Evolutionary conservation across 2,329 filamentous ascomycete species (phyloP).

Genomic region (Aspergillus fischeri): DNA sequence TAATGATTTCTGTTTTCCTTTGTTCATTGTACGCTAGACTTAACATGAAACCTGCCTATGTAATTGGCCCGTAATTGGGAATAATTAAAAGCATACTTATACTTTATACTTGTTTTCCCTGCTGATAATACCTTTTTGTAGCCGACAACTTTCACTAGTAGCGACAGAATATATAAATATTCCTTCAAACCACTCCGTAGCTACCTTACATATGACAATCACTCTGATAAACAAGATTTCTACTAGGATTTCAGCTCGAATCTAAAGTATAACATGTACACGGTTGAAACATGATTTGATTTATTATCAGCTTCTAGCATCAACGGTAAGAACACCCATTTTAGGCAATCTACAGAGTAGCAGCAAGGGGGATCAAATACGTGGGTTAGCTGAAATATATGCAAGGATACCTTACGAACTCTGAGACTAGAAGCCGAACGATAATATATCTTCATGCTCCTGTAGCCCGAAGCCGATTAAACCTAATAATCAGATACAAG

Average conservation of each 20-base stretch:
- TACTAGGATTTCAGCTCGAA: background rate
- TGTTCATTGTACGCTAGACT: background rate
- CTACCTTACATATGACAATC: background rate
- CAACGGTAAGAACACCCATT: background rate
- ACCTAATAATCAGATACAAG: no score
- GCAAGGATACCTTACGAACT: background rate
- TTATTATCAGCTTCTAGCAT: background rate
- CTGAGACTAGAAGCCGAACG: no score
- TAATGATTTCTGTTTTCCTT: conserved; percentile 12
- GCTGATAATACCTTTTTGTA: background rate
- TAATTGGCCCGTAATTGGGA: background rate
- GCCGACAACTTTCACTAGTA: no score
- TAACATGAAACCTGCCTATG: conserved; percentile 3
- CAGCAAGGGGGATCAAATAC: background rate
- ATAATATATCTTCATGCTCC: no score
- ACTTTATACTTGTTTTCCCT: background rate
- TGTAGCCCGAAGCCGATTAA: no score
- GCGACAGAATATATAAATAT: no score
- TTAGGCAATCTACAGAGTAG: background rate
- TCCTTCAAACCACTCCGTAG: no score
- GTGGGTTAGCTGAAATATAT: background rate
- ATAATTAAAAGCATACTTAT: background rate
- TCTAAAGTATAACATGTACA: no score
- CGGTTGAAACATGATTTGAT: no score
- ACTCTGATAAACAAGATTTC: background rate